Evolutionary conservation across 1,284 basidiomycete species (phyloP).

Genomic region (Leccinum laetum): DNA sequence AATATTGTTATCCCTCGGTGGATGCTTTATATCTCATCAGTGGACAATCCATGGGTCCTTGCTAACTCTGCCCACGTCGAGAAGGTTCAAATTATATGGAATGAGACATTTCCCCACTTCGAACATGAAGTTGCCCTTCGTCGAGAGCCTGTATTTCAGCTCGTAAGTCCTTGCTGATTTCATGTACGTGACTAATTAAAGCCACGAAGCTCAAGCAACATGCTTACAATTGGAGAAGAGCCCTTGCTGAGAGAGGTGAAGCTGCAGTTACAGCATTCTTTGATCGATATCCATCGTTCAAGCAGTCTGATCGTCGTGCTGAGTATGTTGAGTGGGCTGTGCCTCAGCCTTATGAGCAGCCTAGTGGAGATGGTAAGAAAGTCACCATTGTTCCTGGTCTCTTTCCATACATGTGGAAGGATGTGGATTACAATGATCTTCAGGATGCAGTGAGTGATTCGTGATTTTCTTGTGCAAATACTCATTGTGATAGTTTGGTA

Average conservation of each 20-base stretch:
- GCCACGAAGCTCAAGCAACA: background rate
- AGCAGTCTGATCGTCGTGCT: background rate
- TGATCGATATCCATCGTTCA: background rate
- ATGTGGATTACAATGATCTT: background rate
- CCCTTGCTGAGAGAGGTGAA: background rate
- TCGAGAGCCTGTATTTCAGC: background rate
- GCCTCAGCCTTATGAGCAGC: background rate
- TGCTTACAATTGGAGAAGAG: background rate
- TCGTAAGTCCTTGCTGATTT: background rate
- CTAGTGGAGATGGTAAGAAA: background rate
- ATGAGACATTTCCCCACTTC: background rate
- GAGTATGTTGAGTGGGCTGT: background rate
- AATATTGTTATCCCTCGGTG: background rate
- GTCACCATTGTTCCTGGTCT: background rate
- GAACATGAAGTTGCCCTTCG: background rate
- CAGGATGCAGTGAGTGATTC: background rate
- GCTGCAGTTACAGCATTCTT: background rate
- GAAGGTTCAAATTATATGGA: background rate
- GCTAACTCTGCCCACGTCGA: background rate
- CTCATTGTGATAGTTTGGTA: background rate
- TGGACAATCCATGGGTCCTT: background rate
- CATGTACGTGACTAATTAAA: background rate
- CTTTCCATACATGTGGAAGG: background rate
- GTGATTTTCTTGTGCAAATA: background rate
- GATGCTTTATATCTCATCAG: background rate